phyloP scores from a whole-genome alignment of 2,329 filamentous ascomycete species.

The Verticillium longisporum region DNA sequence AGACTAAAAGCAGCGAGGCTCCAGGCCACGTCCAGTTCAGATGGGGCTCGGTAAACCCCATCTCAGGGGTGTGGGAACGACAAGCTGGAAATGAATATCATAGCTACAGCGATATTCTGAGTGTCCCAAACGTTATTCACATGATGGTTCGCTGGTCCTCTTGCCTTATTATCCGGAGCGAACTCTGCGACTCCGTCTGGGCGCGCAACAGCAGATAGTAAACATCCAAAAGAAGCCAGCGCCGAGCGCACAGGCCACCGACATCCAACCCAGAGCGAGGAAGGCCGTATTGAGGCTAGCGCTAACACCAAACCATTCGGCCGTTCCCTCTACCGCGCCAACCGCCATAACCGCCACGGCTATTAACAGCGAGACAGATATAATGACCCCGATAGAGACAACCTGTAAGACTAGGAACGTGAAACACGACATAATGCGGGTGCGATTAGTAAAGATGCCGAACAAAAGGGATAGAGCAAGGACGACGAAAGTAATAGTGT shows the following conservation, averaged over 20 bases:
- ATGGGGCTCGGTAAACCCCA: too few species aligned
- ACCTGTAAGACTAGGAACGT: constrained; percentile 71
- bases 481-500: constrained; percentile 64
- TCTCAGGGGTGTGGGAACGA: too few species aligned
- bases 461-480: constrained; percentile 68
- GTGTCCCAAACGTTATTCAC: too few species aligned
- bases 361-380: constrained; percentile 66
- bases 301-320: constrained; percentile 65
- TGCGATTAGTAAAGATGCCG: constrained; percentile 78
- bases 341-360: constrained; percentile 65
- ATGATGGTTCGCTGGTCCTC: too few species aligned
- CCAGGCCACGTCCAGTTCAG: too few species aligned
- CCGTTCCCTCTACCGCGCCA: constrained; percentile 57
- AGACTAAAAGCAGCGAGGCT: too few species aligned
- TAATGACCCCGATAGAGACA: constrained; percentile 46
- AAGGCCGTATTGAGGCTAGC: constrained; percentile 61
- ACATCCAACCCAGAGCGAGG: constrained; percentile 71
- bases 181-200: constrained; percentile 18
- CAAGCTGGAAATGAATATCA: too few species aligned
- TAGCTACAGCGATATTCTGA: too few species aligned
- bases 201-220: constrained; percentile 82
- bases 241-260: constrained; percentile 66
- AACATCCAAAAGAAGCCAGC: constrained; percentile 87
- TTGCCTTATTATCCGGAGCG: too few species aligned
- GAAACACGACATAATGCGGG: constrained; percentile 71